Evolutionary conservation across 1,284 basidiomycete species (phyloP), one percentile per base, ranked within the genome.

Genomic region (Neolentinus lepideus): DNA sequence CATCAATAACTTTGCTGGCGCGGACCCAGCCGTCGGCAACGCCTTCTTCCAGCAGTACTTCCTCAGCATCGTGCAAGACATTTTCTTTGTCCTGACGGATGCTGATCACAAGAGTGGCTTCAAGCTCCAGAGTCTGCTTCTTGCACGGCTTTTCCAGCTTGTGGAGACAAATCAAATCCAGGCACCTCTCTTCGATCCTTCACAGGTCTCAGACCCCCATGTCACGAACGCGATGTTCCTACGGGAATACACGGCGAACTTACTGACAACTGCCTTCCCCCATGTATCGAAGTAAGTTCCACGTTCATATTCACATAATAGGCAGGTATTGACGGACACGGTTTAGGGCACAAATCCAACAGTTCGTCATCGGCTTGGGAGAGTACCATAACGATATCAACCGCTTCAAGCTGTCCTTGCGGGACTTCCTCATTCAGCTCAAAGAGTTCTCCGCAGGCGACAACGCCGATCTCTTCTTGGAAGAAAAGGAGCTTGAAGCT

Each of bases 31-130:
- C 10, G 90, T 91, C 22, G 76, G 83, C 45, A 85, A 84, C 66
- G 77, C 77, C 31, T 91, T 94, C 79, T 93, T 92, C 81, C 86
- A 89, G 71, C 89, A 92, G 71, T 99, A 96, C 73, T 92, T 94
- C 78, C 80, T 98, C 55, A 89, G 85, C 67, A 87, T 98, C 64
- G 79, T 98, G 48, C 95, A 97, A 66, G 97, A 99, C 69, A 93
- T 94, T 57, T 97, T 99, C 81, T 98, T 90, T 66, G 96, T 99
- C 51, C 80, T 99, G 54, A 99, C 96, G 25, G 96, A 99, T 68
- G 87, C 96, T 12, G 96, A 98, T 71, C 96, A 99, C 79, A 98
- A 99, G 85, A 94, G 92, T 66, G 95, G 94, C 21, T 95, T 96
- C 79, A 95, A 95, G 72, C 79, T 93, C 57, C 93, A 95, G 71